Conservation (phyloP, 208 protist genomes). For the Endotrypanum monterogeii region DNA sequence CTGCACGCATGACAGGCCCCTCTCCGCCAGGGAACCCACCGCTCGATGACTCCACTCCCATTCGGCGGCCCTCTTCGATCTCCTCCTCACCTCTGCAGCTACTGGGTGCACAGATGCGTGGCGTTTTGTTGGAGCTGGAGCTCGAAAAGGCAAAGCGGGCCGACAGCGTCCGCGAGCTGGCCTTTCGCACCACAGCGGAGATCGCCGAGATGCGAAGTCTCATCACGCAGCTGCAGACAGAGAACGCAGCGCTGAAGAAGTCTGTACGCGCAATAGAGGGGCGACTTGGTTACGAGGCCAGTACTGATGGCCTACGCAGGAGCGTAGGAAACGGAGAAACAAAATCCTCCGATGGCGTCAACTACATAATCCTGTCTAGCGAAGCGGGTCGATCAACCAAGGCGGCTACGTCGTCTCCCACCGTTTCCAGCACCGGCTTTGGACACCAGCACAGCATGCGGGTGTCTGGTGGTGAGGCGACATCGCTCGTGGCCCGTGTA, state of each 20-base stretch:
- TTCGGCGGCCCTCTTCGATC: background rate
- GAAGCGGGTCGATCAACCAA: background rate
- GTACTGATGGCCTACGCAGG: background rate
- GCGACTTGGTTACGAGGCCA: slow-evolving; percentile 26
- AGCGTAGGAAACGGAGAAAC: background rate
- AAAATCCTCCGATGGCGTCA: background rate
- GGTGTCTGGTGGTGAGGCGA: background rate
- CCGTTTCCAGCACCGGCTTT: slow-evolving; percentile 21
- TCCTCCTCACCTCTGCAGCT: slow-evolving; percentile 31
- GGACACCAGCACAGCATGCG: background rate
- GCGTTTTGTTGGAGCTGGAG: slow-evolving; percentile 62
- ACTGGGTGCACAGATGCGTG: slow-evolving; percentile 54
- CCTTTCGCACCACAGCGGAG: slow-evolving; percentile 38
- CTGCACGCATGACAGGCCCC: background rate
- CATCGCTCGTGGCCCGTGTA: slow-evolving; percentile 38
- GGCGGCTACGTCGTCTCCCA: background rate
- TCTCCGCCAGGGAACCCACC: background rate
- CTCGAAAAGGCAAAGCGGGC: slow-evolving; percentile 70
- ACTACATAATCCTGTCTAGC: background rate
- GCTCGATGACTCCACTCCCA: background rate
- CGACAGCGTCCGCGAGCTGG: slow-evolving; percentile 57
- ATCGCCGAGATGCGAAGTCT: slow-evolving; percentile 55
- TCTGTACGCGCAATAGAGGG: slow-evolving; percentile 60
- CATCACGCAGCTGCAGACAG: slow-evolving; percentile 57
- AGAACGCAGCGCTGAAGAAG: slow-evolving; percentile 58